These are phyloP conservation scores for Agaricus subrufescens DNA, from an alignment of 768 basidiomycete species.

Conservation along the genomic window DNA sequence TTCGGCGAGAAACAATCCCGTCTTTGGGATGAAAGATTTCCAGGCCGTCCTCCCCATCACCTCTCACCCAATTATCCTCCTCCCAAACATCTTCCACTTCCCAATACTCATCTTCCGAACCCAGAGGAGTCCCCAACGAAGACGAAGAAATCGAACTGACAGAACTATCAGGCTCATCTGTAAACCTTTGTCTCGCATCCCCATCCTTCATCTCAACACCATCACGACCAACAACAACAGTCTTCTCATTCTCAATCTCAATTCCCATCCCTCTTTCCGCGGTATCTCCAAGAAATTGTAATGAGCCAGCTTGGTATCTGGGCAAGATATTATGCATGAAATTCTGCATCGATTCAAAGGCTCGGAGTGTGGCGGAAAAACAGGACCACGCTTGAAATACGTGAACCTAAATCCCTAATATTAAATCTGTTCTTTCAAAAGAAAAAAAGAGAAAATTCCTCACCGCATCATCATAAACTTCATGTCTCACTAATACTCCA, in stretches of 20 bases:
- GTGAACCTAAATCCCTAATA: slow-evolving; percentile 53
- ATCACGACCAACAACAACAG: slow-evolving; percentile 70
- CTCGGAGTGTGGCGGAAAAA: slow-evolving; percentile 55
- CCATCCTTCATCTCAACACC: slow-evolving; percentile 44
- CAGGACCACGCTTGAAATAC: slow-evolving; percentile 91
- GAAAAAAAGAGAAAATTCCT: slow-evolving; percentile 19
- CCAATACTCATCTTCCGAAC: slow-evolving; percentile 16
- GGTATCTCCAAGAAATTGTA: slow-evolving; percentile 45
- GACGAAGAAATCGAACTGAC: neutral
- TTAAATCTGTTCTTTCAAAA: neutral
- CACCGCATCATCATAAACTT: slow-evolving; percentile 89
- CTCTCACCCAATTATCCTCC: slow-evolving; percentile 8
- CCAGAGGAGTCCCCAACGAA: neutral
- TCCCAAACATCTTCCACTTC: slow-evolving; percentile 12
- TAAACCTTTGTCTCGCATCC: slow-evolving; percentile 4
- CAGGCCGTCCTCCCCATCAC: slow-evolving; percentile 7
- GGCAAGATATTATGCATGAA: slow-evolving; percentile 64
- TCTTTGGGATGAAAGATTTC: slow-evolving; percentile 14
- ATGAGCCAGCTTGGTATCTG: slow-evolving; percentile 41
- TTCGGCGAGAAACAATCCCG: neutral
- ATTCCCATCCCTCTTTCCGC: slow-evolving; percentile 59
- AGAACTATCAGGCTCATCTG: neutral
- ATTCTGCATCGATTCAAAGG: slow-evolving; percentile 65
- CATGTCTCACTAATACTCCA: slow-evolving; percentile 83
- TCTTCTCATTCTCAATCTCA: slow-evolving; percentile 65